A percentile compares a stretch with the other conserved stretches of the same genome.
These are phyloP conservation scores for Coemansia sp. DNA, from an alignment of 192 early-diverging fungal species.

Conservation along the genomic window DNA sequence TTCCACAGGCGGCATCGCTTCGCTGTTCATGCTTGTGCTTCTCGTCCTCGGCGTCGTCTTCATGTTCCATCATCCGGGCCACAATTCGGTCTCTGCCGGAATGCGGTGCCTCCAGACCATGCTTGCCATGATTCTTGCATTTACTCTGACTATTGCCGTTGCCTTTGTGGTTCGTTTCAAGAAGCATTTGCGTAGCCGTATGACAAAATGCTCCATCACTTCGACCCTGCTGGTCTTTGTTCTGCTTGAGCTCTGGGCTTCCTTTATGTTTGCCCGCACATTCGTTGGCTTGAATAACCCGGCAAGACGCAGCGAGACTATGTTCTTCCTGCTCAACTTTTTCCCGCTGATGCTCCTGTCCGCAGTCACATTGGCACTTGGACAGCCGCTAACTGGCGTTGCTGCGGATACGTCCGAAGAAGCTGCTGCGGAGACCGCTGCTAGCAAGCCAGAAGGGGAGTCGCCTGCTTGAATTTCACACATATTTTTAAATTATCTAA, in stretches of 20 bases:
- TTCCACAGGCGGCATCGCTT: neutral
- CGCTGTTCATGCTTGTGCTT: neutral
- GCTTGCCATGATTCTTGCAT: constrained; percentile 1
- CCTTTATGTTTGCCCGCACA: constrained; percentile 9
- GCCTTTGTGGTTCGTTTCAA: neutral
- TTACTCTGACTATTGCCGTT: neutral
- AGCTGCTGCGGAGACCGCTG: too few relatives aligned
- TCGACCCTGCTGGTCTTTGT: neutral
- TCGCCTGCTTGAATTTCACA: neutral
- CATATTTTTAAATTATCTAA: too few relatives aligned
- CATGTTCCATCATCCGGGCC: constrained; percentile 4
- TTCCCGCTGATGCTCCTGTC: constrained; percentile 6
- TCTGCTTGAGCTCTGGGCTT: constrained; percentile 10
- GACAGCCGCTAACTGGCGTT: neutral
- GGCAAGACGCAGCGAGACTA: constrained; percentile 3
- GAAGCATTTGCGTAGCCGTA: neutral
- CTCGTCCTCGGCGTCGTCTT: constrained; percentile 1
- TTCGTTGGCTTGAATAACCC: neutral
- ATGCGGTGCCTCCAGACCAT: constrained; percentile 1
- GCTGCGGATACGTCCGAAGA: neutral
- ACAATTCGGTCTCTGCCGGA: neutral
- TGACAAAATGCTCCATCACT: neutral
- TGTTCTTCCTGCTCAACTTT: constrained; percentile 18
- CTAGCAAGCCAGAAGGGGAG: neutral
- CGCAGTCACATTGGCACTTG: neutral